Conservation (phyloP, 139 green algal species). For the Spirogloea muscicola region DNA sequence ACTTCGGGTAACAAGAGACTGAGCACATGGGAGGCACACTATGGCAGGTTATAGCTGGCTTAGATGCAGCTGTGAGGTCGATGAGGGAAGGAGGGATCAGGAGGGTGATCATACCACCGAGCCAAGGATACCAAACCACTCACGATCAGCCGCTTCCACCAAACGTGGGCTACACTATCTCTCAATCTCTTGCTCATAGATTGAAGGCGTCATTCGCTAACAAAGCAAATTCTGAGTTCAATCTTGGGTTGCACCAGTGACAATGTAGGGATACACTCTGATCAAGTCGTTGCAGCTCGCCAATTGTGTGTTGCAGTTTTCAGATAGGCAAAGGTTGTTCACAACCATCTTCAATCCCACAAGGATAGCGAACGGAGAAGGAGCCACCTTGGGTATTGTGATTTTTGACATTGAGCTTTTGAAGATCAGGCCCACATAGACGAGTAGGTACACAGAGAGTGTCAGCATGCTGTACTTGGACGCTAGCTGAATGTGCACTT, state of each 20-base stretch:
- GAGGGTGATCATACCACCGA: constrained; percentile 24
- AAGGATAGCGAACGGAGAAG: constrained; percentile 32
- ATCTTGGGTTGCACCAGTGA: too few relatives aligned
- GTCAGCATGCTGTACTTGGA: too few relatives aligned
- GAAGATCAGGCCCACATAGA: not conserved
- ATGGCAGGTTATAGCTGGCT: constrained; percentile 25
- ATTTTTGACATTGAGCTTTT: constrained; percentile 43
- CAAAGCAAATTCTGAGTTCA: too few relatives aligned
- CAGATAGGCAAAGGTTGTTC: constrained; percentile 41
- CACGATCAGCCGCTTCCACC: constrained; percentile 15
- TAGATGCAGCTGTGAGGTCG: constrained; percentile 10
- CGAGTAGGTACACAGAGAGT: not conserved
- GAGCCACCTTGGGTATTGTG: constrained; percentile 32
- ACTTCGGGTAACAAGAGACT: too few relatives aligned
- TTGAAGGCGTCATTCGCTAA: too few relatives aligned
- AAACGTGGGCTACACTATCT: too few relatives aligned
- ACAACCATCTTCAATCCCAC: constrained; percentile 45
- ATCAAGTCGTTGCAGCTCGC: too few relatives aligned
- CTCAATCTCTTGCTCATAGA: too few relatives aligned
- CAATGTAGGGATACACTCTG: too few relatives aligned
- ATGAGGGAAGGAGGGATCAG: constrained; percentile 28
- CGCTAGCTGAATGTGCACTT: too few relatives aligned
- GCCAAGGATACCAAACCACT: constrained; percentile 29
- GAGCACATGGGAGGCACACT: not conserved
- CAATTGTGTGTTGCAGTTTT: too few relatives aligned